Evolutionary conservation across 208 protist species (phyloP).

Genomic region (Trichomonas vaginalis): DNA sequence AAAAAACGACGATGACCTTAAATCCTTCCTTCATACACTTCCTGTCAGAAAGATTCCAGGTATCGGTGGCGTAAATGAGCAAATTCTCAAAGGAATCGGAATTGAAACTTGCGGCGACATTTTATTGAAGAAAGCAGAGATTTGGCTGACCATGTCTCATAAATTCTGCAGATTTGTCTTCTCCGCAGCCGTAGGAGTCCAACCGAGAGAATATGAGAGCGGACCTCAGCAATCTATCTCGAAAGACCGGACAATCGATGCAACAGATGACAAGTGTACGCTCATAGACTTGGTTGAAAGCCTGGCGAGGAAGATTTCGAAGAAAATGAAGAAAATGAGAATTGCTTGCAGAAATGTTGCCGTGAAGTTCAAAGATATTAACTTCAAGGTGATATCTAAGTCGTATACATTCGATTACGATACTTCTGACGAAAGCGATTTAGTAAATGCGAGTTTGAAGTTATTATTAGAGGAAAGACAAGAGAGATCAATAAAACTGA

Average conservation of each 20-base stretch:
- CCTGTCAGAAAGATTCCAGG: conserved; percentile 12
- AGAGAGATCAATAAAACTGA: neutral
- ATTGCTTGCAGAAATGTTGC: neutral
- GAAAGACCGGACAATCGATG: neutral
- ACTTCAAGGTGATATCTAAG: neutral
- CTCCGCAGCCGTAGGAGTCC: neutral
- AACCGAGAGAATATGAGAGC: no score
- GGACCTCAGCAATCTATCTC: neutral
- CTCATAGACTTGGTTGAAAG: neutral
- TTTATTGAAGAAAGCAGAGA: neutral
- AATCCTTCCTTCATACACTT: neutral
- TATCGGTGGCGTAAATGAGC: neutral
- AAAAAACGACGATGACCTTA: neutral
- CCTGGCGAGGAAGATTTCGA: neutral
- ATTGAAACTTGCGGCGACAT: neutral
- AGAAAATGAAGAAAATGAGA: neutral
- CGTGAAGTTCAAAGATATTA: neutral
- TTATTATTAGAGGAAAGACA: neutral
- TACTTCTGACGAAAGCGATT: neutral
- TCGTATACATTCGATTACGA: neutral
- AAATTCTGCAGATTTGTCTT: neutral
- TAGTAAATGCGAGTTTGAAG: neutral
- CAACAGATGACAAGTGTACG: neutral
- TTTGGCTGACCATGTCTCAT: neutral
- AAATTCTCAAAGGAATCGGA: neutral